phyloP scores from a whole-genome alignment of 2,329 filamentous ascomycete genomes.

The Apiospora saccharicola region DNA sequence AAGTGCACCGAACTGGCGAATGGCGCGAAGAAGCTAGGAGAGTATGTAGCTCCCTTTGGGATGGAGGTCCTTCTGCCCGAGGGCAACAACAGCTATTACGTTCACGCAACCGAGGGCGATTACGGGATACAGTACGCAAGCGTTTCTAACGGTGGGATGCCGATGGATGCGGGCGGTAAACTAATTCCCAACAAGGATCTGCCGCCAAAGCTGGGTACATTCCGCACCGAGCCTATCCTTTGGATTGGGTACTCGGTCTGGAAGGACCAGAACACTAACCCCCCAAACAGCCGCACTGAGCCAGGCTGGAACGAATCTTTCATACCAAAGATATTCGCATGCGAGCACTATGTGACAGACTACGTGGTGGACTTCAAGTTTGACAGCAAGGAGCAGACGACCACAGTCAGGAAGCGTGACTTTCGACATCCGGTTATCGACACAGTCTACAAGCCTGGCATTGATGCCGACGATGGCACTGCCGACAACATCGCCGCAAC shows the following conservation, averaged over 20 bases:
- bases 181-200: conserved; percentile 37
- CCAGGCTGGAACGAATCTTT: conserved; percentile 43
- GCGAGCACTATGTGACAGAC: conserved; percentile 47
- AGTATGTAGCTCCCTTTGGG: conserved; percentile 41
- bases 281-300: conserved; percentile 34
- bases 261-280: conserved; percentile 32
- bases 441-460: conserved; percentile 41
- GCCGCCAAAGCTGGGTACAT: conserved; percentile 45
- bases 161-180: conserved; percentile 27
- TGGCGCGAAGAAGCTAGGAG: conserved; percentile 40
- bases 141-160: conserved; percentile 38
- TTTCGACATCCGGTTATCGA: conserved; percentile 44
- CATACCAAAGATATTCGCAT: conserved; percentile 46
- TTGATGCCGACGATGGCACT: conserved; percentile 45
- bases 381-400: conserved; percentile 40
- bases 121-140: conserved; percentile 43
- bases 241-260: conserved; percentile 46
- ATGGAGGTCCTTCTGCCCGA: conserved; percentile 43
- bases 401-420: conserved; percentile 36
- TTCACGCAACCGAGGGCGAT: conserved; percentile 42
- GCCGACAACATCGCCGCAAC: conserved; percentile 44
- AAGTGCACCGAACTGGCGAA: conserved; percentile 46
- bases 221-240: conserved; percentile 48
- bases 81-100: conserved; percentile 45
- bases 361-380: conserved; percentile 47